Conservation (phyloP, 306 rosid species). For the Sechiopsis laciniata region DNA sequence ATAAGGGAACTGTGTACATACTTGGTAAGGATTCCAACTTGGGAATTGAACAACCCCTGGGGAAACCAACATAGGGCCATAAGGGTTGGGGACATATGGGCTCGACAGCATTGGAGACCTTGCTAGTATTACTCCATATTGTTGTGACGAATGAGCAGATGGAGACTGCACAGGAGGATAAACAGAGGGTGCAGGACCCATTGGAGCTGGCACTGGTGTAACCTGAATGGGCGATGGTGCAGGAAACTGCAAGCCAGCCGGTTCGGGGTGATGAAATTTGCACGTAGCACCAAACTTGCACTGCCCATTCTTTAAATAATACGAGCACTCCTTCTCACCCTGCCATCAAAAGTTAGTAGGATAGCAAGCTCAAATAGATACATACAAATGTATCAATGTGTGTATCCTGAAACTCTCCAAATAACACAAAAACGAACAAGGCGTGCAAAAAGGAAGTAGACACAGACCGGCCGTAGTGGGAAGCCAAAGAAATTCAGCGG, state of each 20-base stretch:
- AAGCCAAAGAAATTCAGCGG: conserved; percentile 32
- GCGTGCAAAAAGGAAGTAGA: conserved; percentile 8
- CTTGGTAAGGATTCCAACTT: conserved; percentile 80
- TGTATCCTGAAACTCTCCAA: not conserved
- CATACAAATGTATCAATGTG: not conserved
- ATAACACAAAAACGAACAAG: conserved; percentile 3
- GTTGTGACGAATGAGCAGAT: conserved; percentile 67
- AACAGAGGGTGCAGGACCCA: conserved; percentile 42
- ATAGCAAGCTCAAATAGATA: conserved; percentile 1
- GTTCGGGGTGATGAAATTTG: conserved; percentile 95
- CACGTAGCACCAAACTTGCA: conserved; percentile 92
- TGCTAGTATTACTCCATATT: conserved; percentile 65
- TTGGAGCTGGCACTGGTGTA: conserved; percentile 41
- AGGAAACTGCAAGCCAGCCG: conserved; percentile 48
- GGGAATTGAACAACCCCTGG: conserved; percentile 69
- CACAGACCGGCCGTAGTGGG: conserved; percentile 39
- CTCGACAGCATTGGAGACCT: conserved; percentile 78
- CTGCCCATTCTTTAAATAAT: conserved; percentile 86
- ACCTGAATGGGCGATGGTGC: conserved; percentile 52
- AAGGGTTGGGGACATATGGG: conserved; percentile 65
- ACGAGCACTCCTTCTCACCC: conserved; percentile 97
- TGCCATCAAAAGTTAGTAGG: conserved; percentile 30
- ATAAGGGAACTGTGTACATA: conserved; percentile 33
- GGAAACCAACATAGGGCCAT: conserved; percentile 67
- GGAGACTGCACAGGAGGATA: conserved; percentile 67